A percentile compares a stretch with the other conserved stretches of the same genome.
Conservation (phyloP, 2,329 filamentous ascomycete genomes). For the Plenodomus lindquistii region DNA sequence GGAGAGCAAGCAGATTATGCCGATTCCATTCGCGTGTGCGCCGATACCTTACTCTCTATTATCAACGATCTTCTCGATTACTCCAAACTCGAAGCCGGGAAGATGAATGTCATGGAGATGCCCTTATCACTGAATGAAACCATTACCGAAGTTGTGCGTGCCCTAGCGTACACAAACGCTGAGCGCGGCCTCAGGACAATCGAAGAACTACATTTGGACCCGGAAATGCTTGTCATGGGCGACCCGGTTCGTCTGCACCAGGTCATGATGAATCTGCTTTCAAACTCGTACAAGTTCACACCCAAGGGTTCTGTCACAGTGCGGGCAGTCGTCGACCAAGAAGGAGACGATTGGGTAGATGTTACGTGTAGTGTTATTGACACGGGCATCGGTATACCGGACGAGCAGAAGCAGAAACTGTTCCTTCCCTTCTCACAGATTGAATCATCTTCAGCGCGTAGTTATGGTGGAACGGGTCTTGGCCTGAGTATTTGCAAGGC, state of each 20-base stretch:
- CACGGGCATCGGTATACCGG: slow-evolving; percentile 87
- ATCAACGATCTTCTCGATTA: slow-evolving; percentile 60
- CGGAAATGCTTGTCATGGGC: slow-evolving; percentile 57
- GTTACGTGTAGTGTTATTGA: slow-evolving; percentile 86
- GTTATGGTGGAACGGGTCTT: slow-evolving; percentile 89
- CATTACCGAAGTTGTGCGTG: slow-evolving; percentile 66
- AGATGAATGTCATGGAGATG: slow-evolving; percentile 64
- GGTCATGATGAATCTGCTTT: slow-evolving; percentile 76
- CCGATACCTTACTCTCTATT: slow-evolving; percentile 57
- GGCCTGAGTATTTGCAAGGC: slow-evolving; percentile 94
- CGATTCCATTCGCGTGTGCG: slow-evolving; percentile 67
- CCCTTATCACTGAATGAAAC: slow-evolving; percentile 59
- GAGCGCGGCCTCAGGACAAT: slow-evolving; percentile 64
- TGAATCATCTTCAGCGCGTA: slow-evolving; percentile 84
- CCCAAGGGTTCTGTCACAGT: slow-evolving; percentile 85
- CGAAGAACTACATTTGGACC: slow-evolving; percentile 59
- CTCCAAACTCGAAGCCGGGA: slow-evolving; percentile 57
- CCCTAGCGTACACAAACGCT: slow-evolving; percentile 65
- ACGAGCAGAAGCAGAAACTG: slow-evolving; percentile 79
- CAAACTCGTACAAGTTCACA: slow-evolving; percentile 94
- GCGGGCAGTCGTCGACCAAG: slow-evolving; percentile 70
- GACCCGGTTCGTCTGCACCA: slow-evolving; percentile 57
- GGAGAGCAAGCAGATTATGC: slow-evolving; percentile 65
- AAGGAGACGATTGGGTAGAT: slow-evolving; percentile 70
- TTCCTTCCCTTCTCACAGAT: slow-evolving; percentile 94